Evolutionary conservation across 106 monocot species (phyloP).

Genomic region (Posidonia australis): DNA sequence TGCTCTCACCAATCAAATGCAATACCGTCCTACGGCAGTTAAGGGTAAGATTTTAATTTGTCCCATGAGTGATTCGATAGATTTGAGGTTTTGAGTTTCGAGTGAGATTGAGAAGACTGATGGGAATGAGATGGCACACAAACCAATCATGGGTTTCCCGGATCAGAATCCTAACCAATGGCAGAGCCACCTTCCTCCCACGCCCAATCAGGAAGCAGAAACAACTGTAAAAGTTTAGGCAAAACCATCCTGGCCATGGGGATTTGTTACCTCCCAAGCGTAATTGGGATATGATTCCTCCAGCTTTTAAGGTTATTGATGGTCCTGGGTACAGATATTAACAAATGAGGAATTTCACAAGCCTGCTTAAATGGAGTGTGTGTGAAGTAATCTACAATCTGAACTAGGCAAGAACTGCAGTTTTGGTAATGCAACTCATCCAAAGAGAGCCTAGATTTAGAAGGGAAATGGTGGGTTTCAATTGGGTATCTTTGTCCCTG

Average conservation of each 20-base stretch:
- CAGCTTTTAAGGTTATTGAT: conserved; percentile 4
- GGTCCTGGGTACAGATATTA: neutral
- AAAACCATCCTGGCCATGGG: neutral
- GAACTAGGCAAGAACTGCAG: conserved; percentile 6
- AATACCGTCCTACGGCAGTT: conserved; percentile 2
- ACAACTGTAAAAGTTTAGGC: neutral
- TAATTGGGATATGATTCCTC: neutral
- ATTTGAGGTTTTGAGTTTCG: conserved; percentile 2
- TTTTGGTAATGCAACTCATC: conserved; percentile 1
- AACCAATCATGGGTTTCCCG: conserved; percentile 5
- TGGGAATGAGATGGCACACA: neutral
- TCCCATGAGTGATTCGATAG: neutral
- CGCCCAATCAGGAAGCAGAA: neutral
- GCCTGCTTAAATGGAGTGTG: neutral
- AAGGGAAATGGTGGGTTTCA: neutral
- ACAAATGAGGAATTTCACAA: neutral
- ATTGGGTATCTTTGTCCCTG: conserved; percentile 1
- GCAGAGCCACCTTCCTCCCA: neutral
- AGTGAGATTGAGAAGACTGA: conserved; percentile 2
- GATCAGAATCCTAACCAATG: neutral
- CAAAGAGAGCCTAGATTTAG: conserved; percentile 1
- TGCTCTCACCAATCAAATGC: conserved; percentile 3
- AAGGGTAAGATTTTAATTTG: neutral
- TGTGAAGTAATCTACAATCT: conserved; percentile 1
- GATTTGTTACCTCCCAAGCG: neutral